Percentiles rank a stretch among this genome's conserved stretches.
phyloP scores from a whole-genome alignment of 192 early-diverging fungal species.

The Allomyces macrogynus region DNA sequence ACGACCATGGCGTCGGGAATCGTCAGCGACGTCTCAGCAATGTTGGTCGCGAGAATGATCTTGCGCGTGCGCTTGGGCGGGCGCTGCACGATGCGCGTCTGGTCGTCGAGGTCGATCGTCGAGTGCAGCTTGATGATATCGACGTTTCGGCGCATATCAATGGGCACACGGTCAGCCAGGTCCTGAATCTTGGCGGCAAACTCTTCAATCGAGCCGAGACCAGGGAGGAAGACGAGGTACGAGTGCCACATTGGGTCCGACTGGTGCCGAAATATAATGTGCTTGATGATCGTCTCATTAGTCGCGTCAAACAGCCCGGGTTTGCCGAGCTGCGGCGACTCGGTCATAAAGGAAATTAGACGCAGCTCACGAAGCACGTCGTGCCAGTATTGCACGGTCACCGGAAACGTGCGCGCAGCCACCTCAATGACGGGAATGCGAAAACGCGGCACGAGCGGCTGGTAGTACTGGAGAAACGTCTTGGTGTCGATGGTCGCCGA shows the following conservation, averaged over 20 bases:
- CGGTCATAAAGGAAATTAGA: neutral
- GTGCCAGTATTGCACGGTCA: conserved; percentile 9
- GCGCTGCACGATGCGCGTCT: conserved; percentile 8
- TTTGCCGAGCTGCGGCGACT: conserved; percentile 5
- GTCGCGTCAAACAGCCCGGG: conserved; percentile 7
- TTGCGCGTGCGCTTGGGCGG: conserved; percentile 6
- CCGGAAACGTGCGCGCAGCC: conserved; percentile 6
- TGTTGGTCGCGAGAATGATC: conserved; percentile 13
- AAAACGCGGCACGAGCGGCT: neutral
- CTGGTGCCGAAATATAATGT: conserved; percentile 1
- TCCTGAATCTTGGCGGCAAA: conserved; percentile 1
- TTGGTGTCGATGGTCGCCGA: conserved; percentile 5
- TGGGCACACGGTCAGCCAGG: neutral
- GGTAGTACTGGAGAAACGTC: neutral
- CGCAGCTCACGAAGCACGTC: conserved; percentile 6
- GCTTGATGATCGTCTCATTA: conserved; percentile 3
- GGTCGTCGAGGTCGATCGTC: conserved; percentile 12
- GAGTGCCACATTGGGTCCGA: conserved; percentile 3
- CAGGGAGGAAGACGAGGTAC: conserved; percentile 12
- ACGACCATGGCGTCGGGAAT: conserved; percentile 10
- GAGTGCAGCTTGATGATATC: conserved; percentile 12
- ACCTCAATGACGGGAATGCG: conserved; percentile 10
- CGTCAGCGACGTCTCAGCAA: conserved; percentile 13
- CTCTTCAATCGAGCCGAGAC: conserved; percentile 11
- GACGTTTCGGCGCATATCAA: neutral